Percentiles rank a stretch among this genome's conserved stretches.
Evolutionary conservation across 2,329 filamentous ascomycete genomes (phyloP).

Genomic region (Fusarium sp.): DNA sequence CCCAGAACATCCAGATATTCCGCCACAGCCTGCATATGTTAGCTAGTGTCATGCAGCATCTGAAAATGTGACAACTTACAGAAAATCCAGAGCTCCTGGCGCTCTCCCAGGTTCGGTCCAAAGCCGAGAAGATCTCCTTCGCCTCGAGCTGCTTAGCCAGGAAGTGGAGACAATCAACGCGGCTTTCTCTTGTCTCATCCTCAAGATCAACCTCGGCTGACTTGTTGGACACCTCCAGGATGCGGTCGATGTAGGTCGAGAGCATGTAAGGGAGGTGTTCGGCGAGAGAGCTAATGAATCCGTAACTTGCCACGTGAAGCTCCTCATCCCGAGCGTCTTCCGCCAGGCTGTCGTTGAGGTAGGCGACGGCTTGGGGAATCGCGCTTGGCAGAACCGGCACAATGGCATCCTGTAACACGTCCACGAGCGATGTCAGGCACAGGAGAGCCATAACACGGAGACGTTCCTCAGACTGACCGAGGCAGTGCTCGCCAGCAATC

Average conservation of each 20-base stretch:
- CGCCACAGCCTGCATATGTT: constrained; percentile 66
- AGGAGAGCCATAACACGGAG: constrained; percentile 87
- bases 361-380: constrained; percentile 76
- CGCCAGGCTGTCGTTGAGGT: constrained; percentile 73
- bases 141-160: constrained; percentile 82
- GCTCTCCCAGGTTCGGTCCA: constrained; percentile 78
- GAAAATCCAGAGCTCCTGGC: constrained; percentile 72
- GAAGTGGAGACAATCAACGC: constrained; percentile 77
- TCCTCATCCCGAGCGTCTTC: constrained; percentile 67
- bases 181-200: constrained; percentile 71
- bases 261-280: constrained; percentile 92
- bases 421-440: constrained; percentile 88
- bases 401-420: constrained; percentile 87
- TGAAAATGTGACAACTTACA: constrained; percentile 59
- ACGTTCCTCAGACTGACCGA: constrained; percentile 78
- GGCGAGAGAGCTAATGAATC: constrained; percentile 82
- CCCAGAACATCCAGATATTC: constrained; percentile 79
- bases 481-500: constrained; percentile 80
- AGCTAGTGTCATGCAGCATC: constrained; percentile 36
- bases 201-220: constrained; percentile 75
- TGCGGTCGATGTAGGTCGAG: constrained; percentile 77
- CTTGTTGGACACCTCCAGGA: constrained; percentile 78
- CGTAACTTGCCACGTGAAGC: constrained; percentile 85
- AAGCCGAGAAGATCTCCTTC: constrained; percentile 78
- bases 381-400: constrained; percentile 84